A percentile compares a stretch with the other conserved stretches of the same genome.
phyloP scores from a whole-genome alignment of 2,329 filamentous ascomycete genomes.

The Fusarium sp. region DNA sequence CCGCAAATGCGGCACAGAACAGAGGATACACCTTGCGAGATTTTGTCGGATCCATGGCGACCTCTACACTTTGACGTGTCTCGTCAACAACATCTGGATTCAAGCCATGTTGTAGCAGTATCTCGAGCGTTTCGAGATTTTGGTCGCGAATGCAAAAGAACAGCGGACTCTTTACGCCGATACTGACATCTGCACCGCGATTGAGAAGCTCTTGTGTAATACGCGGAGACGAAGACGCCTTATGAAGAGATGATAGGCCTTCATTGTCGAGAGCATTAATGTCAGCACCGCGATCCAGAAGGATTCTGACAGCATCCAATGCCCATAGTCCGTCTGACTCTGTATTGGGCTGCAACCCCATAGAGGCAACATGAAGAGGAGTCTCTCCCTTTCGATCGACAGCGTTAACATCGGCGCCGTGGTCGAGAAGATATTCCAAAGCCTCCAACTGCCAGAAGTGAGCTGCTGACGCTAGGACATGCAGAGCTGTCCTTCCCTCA shows the following conservation, averaged over 20 bases:
- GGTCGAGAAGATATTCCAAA: slow-evolving; percentile 23
- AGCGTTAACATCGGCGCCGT: slow-evolving; percentile 24
- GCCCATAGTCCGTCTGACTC: slow-evolving; percentile 8
- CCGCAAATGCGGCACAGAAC: slow-evolving; percentile 7
- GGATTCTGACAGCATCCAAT: slow-evolving; percentile 8
- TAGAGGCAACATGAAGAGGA: slow-evolving; percentile 33
- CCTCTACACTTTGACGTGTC: background rate
- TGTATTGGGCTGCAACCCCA: background rate
- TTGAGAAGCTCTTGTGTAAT: slow-evolving; percentile 16
- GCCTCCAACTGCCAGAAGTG: slow-evolving; percentile 34
- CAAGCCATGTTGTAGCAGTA: slow-evolving; percentile 28
- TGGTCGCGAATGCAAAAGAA: slow-evolving; percentile 22
- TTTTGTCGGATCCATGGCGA: background rate
- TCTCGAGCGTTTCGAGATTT: slow-evolving; percentile 16
- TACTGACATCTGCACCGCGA: slow-evolving; percentile 11
- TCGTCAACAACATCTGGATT: slow-evolving; percentile 17
- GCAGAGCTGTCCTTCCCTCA: slow-evolving; percentile 29
- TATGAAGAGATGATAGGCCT: slow-evolving; percentile 13
- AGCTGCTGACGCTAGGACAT: slow-evolving; percentile 28
- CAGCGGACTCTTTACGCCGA: slow-evolving; percentile 14
- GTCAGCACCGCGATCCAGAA: slow-evolving; percentile 37
- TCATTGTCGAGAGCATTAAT: slow-evolving; percentile 15
- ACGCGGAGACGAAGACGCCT: slow-evolving; percentile 10
- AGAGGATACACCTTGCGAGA: slow-evolving; percentile 20
- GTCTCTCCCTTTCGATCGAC: slow-evolving; percentile 2